phyloP scores from a whole-genome alignment of 345 rosid genomes.

The Pistacia vera region DNA sequence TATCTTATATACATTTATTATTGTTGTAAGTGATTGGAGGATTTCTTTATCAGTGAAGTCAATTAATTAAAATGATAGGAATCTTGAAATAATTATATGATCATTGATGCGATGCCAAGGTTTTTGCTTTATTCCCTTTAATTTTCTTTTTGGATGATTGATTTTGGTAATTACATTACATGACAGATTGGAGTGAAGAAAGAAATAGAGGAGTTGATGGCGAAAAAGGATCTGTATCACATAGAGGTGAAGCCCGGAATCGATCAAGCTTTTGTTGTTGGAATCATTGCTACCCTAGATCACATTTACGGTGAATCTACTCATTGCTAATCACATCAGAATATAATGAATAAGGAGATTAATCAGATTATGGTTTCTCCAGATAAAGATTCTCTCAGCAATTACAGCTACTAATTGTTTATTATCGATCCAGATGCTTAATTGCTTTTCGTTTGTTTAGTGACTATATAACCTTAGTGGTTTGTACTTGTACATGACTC shows the following conservation, averaged over 20 bases:
- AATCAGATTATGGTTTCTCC: background rate
- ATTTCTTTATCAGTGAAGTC: background rate
- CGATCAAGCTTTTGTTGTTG: slow-evolving; percentile 77
- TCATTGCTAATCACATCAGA: background rate
- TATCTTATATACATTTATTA: too few relatives aligned
- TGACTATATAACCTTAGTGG: background rate
- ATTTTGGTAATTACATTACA: background rate
- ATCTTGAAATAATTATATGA: background rate
- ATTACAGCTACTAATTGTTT: background rate
- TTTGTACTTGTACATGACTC: background rate
- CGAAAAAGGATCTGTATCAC: slow-evolving; percentile 63
- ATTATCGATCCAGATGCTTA: background rate
- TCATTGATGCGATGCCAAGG: background rate
- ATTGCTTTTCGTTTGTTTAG: background rate
- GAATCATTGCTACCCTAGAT: slow-evolving; percentile 75
- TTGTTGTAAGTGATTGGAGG: background rate
- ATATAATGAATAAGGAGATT: background rate
- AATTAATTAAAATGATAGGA: background rate
- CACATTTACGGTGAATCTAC: slow-evolving; percentile 81
- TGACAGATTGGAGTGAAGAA: slow-evolving; percentile 55
- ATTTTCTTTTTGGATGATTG: background rate
- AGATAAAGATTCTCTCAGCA: background rate
- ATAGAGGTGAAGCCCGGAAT: slow-evolving; percentile 53
- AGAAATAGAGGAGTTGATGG: slow-evolving; percentile 48
- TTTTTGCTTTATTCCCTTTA: background rate